Evolutionary conservation across 2,329 filamentous ascomycete species (phyloP).

Genomic region (Botrytis paeoniae): DNA sequence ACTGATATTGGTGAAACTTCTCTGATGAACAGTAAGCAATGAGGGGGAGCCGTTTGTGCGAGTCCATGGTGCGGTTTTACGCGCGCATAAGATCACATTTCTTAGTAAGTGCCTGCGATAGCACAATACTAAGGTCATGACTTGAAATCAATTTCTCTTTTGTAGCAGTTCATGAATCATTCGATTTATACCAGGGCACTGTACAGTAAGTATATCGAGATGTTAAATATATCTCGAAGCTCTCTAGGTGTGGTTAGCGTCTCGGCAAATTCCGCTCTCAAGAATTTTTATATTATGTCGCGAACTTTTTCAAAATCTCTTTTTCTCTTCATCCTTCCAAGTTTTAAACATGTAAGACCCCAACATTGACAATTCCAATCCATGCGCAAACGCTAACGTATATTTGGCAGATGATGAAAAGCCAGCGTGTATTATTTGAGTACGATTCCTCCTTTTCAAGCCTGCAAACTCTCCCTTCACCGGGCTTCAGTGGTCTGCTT

Average conservation of each 20-base stretch:
- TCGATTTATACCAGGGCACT: background rate
- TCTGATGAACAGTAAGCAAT: slow-evolving; percentile 1
- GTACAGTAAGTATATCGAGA: background rate
- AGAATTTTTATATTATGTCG: slow-evolving; percentile 34
- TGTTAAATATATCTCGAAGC: slow-evolving; percentile 22
- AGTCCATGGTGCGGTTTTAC: slow-evolving; percentile 4
- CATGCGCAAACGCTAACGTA: slow-evolving; percentile 37
- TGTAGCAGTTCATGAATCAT: background rate
- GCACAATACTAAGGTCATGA: slow-evolving; percentile 28
- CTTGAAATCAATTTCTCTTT: slow-evolving; percentile 14
- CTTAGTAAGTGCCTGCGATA: slow-evolving; percentile 14
- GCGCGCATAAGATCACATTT: background rate
- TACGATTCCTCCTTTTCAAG: slow-evolving; percentile 61
- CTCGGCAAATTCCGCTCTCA: slow-evolving; percentile 21
- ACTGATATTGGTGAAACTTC: slow-evolving; percentile 23
- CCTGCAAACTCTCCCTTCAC: slow-evolving; percentile 79
- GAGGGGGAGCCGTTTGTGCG: background rate
- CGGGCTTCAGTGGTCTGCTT: slow-evolving; percentile 85
- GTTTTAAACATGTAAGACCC: slow-evolving; percentile 90
- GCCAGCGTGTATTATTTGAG: slow-evolving; percentile 94
- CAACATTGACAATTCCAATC: slow-evolving; percentile 19
- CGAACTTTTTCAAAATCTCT: slow-evolving; percentile 37
- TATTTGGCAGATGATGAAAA: slow-evolving; percentile 91
- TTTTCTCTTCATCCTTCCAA: slow-evolving; percentile 88
- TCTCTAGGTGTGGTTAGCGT: slow-evolving; percentile 30